A percentile compares a stretch with the other conserved stretches of the same genome.
phyloP scores from a whole-genome alignment of 2,329 filamentous ascomycete genomes.

The Penicillium sp. region DNA sequence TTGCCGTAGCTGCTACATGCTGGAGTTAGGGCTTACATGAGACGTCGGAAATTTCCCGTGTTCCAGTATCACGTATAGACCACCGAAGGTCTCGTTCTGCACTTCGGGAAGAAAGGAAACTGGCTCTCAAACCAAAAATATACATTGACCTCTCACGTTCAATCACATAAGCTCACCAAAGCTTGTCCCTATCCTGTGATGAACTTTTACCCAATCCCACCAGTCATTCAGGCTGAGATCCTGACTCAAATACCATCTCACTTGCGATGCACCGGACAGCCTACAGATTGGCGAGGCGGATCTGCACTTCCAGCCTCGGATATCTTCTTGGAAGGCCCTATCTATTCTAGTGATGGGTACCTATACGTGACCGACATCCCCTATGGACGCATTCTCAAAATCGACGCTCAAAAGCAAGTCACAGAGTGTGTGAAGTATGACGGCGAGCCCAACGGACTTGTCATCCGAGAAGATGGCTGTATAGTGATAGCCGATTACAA shows the following conservation, averaged over 20 bases:
- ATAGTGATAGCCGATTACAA: slow-evolving; percentile 47
- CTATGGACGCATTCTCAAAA: slow-evolving; percentile 43
- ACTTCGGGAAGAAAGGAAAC: no score
- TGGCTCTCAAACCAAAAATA: no score
- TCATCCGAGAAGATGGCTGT: slow-evolving; percentile 34
- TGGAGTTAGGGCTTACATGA: neutral
- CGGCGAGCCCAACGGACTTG: slow-evolving; percentile 47
- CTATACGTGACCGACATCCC: slow-evolving; percentile 45
- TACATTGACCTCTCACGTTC: no score
- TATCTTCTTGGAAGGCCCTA: slow-evolving; percentile 47
- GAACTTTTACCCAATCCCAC: slow-evolving; percentile 24
- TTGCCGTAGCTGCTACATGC: neutral
- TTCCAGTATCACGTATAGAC: neutral
- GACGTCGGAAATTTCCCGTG: neutral
- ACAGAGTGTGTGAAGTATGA: slow-evolving; percentile 39
- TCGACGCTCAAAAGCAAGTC: slow-evolving; percentile 32
- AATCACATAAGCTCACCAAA: no score
- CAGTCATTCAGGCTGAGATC: slow-evolving; percentile 36
- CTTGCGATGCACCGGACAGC: slow-evolving; percentile 32
- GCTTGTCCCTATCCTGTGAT: slow-evolving; percentile 1
- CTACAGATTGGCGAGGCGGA: slow-evolving; percentile 40
- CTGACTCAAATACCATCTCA: slow-evolving; percentile 40
- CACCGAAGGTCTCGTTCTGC: no score
- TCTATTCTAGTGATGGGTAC: slow-evolving; percentile 33
- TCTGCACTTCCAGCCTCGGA: slow-evolving; percentile 38